A percentile compares a stretch with the other conserved stretches of the same genome.
phyloP scores from a whole-genome alignment of 768 basidiomycete species.

The Tephrocybe sp. region DNA sequence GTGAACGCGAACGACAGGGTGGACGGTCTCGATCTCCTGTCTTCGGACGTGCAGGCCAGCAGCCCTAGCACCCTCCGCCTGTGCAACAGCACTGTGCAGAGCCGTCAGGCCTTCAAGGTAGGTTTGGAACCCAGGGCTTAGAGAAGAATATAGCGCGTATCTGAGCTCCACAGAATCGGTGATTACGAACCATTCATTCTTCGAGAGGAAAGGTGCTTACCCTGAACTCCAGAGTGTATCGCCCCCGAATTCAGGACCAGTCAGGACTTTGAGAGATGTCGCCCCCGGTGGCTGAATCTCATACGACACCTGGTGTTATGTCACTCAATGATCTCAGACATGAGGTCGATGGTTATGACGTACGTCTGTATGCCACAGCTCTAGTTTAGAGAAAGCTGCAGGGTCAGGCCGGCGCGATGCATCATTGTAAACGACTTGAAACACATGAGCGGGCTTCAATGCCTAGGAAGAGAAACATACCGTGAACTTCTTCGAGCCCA shows the following conservation, averaged over 20 bases:
- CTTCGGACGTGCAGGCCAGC: constrained; percentile 72
- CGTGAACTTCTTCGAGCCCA: constrained; percentile 76
- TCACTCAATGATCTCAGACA: neutral
- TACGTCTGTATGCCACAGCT: constrained; percentile 84
- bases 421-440: constrained; percentile 70
- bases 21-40: constrained; percentile 65
- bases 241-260: constrained; percentile 69
- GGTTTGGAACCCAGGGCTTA: constrained; percentile 71
- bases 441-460: constrained; percentile 7
- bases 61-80: constrained; percentile 72
- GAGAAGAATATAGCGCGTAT: constrained; percentile 80
- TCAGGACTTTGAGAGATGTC: constrained; percentile 75
- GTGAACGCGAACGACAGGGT: constrained; percentile 83
- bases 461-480: constrained; percentile 33
- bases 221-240: constrained; percentile 85
- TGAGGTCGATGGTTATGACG: constrained; percentile 2
- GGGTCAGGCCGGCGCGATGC: constrained; percentile 60
- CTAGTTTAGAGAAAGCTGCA: constrained; percentile 66
- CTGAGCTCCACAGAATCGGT: constrained; percentile 30
- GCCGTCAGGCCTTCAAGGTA: constrained; percentile 76
- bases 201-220: constrained; percentile 35
- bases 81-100: constrained; percentile 75
- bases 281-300: constrained; percentile 80
- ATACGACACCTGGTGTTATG: constrained; percentile 52
- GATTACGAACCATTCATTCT: neutral